Evolutionary conservation across 768 basidiomycete genomes (phyloP).

Genomic region (Mycena rosella): DNA sequence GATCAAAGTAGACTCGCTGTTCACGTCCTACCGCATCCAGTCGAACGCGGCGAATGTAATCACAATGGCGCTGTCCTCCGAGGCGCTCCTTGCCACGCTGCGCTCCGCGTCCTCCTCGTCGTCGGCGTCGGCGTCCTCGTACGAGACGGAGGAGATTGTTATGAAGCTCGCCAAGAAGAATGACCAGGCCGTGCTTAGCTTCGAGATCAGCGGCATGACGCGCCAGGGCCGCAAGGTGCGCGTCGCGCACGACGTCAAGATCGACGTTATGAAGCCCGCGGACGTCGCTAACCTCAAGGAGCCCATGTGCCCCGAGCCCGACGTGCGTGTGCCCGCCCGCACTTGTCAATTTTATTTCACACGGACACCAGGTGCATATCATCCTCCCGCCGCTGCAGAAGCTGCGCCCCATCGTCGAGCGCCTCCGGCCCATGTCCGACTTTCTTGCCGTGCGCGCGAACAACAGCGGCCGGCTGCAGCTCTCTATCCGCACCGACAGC

Average conservation of each 20-base stretch:
- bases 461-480: slow-evolving; percentile 64
- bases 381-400: slow-evolving; percentile 81
- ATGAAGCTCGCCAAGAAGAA: slow-evolving; percentile 92
- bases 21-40: slow-evolving; percentile 85
- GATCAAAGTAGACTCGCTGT: slow-evolving; percentile 76
- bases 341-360: background rate
- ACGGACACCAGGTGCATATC: slow-evolving; percentile 72
- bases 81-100: slow-evolving; percentile 82
- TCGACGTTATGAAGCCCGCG: slow-evolving; percentile 81
- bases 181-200: slow-evolving; percentile 80
- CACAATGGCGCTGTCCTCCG: slow-evolving; percentile 77
- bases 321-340: slow-evolving; percentile 61
- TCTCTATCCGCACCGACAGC: slow-evolving; percentile 75
- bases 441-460: slow-evolving; percentile 78
- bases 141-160: slow-evolving; percentile 74
- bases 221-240: slow-evolving; percentile 73
- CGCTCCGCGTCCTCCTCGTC: slow-evolving; percentile 69
- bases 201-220: slow-evolving; percentile 78
- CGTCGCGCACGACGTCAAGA: slow-evolving; percentile 84
- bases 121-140: slow-evolving; percentile 44
- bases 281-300: slow-evolving; percentile 82
- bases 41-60: slow-evolving; percentile 89
- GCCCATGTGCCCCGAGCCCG: slow-evolving; percentile 88
- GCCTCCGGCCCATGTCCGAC: slow-evolving; percentile 77
- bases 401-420: slow-evolving; percentile 83